Evolutionary conservation across 495 filamentous ascomycete genomes (phyloP).

Genomic region (Sphaerosporella brunnea): DNA sequence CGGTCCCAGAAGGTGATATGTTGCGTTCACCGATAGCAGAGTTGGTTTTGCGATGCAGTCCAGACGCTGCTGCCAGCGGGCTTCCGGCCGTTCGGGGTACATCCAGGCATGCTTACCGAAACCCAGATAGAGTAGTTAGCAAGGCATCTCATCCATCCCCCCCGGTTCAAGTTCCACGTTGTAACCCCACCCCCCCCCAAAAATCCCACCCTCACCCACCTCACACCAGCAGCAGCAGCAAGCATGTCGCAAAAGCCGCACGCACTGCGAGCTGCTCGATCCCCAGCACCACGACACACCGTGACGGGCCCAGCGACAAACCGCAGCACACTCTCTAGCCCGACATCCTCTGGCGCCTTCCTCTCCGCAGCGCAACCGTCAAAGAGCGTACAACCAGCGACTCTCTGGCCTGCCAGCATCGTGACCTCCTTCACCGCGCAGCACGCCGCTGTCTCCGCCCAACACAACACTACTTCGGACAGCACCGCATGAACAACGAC

Average conservation of each 20-base stretch:
- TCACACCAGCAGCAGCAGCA: no score
- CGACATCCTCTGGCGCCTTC: slow-evolving; percentile 75
- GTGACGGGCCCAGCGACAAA: no score
- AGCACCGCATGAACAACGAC: slow-evolving; percentile 57
- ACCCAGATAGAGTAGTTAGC: no score
- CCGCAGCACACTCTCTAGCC: slow-evolving; percentile 77
- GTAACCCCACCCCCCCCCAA: no score
- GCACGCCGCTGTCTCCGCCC: slow-evolving; percentile 43
- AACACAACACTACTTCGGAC: slow-evolving; percentile 62
- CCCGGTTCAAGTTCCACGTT: no score
- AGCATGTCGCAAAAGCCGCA: no score
- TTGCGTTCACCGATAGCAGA: slow-evolving; percentile 25
- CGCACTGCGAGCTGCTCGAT: no score
- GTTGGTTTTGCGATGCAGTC: slow-evolving; percentile 66
- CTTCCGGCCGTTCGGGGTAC: neutral
- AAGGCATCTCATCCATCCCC: no score
- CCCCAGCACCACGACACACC: no score
- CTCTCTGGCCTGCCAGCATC: no score
- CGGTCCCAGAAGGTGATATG: slow-evolving; percentile 26
- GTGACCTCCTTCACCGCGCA: slow-evolving; percentile 64
- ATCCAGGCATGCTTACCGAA: slow-evolving; percentile 5
- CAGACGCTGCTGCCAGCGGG: slow-evolving; percentile 48
- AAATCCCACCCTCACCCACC: no score
- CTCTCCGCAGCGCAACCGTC: slow-evolving; percentile 70
- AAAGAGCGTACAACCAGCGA: slow-evolving; percentile 96